A percentile compares a stretch with the other conserved stretches of the same genome.
Conservation (phyloP, 352 stramenopile species). For the Pythium grandisporangium region DNA sequence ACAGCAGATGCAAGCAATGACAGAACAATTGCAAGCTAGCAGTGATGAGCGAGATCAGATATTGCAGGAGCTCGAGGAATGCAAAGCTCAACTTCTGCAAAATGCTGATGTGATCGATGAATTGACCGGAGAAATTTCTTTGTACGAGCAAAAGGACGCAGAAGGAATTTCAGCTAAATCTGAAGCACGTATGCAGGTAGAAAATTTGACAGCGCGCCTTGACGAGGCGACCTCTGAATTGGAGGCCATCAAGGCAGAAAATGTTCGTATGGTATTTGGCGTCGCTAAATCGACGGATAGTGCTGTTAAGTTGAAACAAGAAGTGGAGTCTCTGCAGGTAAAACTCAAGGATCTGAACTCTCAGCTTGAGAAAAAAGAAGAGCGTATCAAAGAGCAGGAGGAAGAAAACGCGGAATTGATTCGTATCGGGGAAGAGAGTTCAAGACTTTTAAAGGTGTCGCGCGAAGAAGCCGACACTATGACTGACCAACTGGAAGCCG, state of each 20-base stretch:
- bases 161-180: not conserved
- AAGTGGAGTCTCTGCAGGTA: conserved; percentile 17
- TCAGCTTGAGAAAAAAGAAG: not conserved
- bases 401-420: not conserved
- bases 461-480: conserved; percentile 6
- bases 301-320: conserved; percentile 45
- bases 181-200: conserved; percentile 9
- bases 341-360: conserved; percentile 8
- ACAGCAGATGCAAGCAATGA: conserved; percentile 8
- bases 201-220: conserved; percentile 19
- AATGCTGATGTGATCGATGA: not conserved
- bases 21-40: not conserved
- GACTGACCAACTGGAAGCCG: not conserved
- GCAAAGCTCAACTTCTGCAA: not conserved
- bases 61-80: conserved; percentile 1
- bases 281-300: conserved; percentile 59
- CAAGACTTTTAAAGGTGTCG: not conserved
- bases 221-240: conserved; percentile 37
- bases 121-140: conserved; percentile 2
- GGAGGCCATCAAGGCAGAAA: conserved; percentile 53
- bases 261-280: conserved; percentile 68
- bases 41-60: conserved; percentile 1
- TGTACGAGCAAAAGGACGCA: conserved; percentile 2
- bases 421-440: too few relatives aligned
- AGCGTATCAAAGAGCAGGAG: not conserved